phyloP scores from a whole-genome alignment of 108 stramenopile genomes.

The Cyclotella atomus region DNA sequence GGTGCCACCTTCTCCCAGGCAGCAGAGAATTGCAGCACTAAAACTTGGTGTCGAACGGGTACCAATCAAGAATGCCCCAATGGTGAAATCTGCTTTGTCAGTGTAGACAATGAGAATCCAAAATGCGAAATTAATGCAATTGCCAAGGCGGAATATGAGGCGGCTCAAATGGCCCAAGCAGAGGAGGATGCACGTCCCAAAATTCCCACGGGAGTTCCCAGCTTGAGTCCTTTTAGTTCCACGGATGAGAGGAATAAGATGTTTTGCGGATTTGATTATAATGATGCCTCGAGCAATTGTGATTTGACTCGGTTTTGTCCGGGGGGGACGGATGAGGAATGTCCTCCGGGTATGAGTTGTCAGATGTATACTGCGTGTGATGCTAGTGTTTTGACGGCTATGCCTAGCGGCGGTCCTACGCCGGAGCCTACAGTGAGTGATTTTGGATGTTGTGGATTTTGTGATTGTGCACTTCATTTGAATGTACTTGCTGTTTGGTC shows the following conservation, averaged over 20 bases:
- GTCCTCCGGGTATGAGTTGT: slow-evolving; percentile 31
- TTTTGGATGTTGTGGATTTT: background rate
- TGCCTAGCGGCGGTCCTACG: slow-evolving; percentile 21
- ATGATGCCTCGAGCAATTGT: slow-evolving; percentile 40
- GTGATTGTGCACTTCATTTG: too few species aligned
- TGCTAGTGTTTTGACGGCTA: slow-evolving; percentile 30
- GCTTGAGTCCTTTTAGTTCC: background rate
- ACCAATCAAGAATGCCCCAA: slow-evolving; percentile 53
- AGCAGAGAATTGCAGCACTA: slow-evolving; percentile 11
- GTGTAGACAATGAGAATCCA: slow-evolving; percentile 24
- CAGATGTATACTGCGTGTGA: slow-evolving; percentile 33
- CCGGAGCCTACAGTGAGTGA: slow-evolving; percentile 16
- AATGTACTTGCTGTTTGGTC: too few species aligned
- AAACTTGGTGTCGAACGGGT: slow-evolving; percentile 42
- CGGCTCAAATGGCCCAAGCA: background rate
- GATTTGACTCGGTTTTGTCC: slow-evolving; percentile 36
- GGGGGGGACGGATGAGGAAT: slow-evolving; percentile 34
- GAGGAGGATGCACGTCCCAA: background rate
- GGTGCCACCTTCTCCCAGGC: slow-evolving; percentile 37
- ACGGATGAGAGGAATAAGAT: slow-evolving; percentile 29
- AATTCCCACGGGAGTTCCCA: background rate
- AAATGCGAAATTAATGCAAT: slow-evolving; percentile 51
- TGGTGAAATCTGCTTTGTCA: slow-evolving; percentile 42
- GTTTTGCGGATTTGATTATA: slow-evolving; percentile 41
- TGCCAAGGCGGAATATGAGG: slow-evolving; percentile 37